A percentile compares a stretch with the other conserved stretches of the same genome.
phyloP scores from a whole-genome alignment of 2,329 filamentous ascomycete species.

The Xylariaceae sp. region DNA sequence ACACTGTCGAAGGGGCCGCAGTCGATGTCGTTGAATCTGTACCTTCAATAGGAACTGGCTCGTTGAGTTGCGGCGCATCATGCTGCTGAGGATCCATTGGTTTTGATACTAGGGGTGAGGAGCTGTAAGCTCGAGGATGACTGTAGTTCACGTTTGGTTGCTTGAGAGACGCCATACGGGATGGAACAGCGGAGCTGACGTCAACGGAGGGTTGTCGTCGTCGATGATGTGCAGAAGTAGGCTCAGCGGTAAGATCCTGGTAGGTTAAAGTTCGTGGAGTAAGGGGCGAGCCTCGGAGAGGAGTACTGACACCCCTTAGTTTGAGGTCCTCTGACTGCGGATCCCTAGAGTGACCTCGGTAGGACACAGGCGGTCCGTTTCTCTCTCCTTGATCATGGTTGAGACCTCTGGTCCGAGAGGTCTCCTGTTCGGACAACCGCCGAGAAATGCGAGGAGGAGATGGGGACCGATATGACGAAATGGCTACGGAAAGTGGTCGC shows the following conservation, averaged over 20 bases:
- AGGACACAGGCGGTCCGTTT: conserved; percentile 50
- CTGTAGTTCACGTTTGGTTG: conserved; percentile 45
- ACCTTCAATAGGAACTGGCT: conserved; percentile 61
- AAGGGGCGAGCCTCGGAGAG: conserved; percentile 51
- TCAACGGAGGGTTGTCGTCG: conserved; percentile 58
- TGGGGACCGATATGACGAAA: conserved; percentile 53
- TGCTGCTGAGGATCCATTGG: conserved; percentile 46
- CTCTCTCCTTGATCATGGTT: conserved; percentile 51
- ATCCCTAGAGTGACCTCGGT: conserved; percentile 51
- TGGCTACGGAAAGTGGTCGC: conserved; percentile 59
- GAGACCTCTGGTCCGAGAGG: conserved; percentile 46
- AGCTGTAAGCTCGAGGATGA: conserved; percentile 58
- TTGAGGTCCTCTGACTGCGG: conserved; percentile 47
- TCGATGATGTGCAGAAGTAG: conserved; percentile 36
- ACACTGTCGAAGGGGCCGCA: conserved; percentile 88
- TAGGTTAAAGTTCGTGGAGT: conserved; percentile 56
- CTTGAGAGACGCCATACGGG: conserved; percentile 54
- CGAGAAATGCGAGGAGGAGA: conserved; percentile 59
- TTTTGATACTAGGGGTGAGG: conserved; percentile 63
- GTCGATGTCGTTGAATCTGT: conserved; percentile 90
- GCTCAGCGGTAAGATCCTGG: conserved; percentile 48
- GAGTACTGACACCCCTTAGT: conserved; percentile 46
- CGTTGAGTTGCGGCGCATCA: conserved; percentile 45
- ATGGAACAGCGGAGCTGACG: conserved; percentile 45
- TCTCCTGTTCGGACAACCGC: conserved; percentile 63